phyloP scores from a whole-genome alignment of 2,329 filamentous ascomycete genomes.

The Tolypocladium endophyticum region DNA sequence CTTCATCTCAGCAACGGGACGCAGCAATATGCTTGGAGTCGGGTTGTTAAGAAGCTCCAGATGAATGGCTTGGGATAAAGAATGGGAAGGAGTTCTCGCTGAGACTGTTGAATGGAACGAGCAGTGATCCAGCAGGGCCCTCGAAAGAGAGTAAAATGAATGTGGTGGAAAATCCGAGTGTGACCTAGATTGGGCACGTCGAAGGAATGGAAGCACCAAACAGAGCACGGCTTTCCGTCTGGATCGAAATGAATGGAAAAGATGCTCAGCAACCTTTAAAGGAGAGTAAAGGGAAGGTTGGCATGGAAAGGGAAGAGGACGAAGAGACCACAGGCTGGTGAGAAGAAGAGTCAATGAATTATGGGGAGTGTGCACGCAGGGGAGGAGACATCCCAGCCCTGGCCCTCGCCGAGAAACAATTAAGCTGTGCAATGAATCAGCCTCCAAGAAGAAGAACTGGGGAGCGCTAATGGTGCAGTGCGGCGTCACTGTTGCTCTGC shows the following conservation, averaged over 20 bases:
- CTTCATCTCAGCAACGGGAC: slow-evolving; percentile 21
- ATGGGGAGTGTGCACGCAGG: not conserved
- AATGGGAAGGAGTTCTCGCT: not conserved
- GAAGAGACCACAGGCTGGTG: slow-evolving; percentile 6
- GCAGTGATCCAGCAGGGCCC: slow-evolving; percentile 24
- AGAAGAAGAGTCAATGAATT: not conserved
- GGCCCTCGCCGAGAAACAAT: not conserved
- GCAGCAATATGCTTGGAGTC: not conserved
- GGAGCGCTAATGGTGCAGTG: not conserved
- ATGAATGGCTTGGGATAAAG: not conserved
- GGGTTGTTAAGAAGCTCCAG: not conserved
- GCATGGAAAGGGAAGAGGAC: slow-evolving; percentile 9
- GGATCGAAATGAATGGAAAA: slow-evolving; percentile 19
- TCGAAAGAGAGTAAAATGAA: slow-evolving; percentile 12
- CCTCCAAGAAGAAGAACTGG: not conserved
- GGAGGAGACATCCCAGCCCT: not conserved
- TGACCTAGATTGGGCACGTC: slow-evolving; percentile 11
- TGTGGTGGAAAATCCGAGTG: slow-evolving; percentile 10
- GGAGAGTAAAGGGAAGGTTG: not conserved
- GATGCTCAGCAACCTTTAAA: slow-evolving; percentile 21
- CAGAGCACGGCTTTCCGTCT: slow-evolving; percentile 14
- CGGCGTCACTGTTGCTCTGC: not conserved
- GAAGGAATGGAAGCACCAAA: slow-evolving; percentile 20
- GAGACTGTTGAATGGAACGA: not conserved
- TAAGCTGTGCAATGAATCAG: not conserved